A percentile compares a stretch with the other conserved stretches of the same genome.
Evolutionary conservation across 129 eudicot species (phyloP).

Genomic region (Chrysanthemum lavandulifolium): DNA sequence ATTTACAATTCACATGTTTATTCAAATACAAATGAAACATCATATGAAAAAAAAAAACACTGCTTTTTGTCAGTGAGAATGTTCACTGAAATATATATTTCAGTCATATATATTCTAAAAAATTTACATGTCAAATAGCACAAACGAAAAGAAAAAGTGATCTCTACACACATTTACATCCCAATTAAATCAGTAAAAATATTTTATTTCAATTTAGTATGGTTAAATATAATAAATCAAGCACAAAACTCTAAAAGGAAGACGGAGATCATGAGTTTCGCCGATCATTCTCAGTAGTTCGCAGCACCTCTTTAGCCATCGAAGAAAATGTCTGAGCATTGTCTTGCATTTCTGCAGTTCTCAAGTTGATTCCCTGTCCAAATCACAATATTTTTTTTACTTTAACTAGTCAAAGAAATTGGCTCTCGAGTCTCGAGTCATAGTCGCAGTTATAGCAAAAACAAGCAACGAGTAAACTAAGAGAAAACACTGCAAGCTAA

Average conservation of each 20-base stretch:
- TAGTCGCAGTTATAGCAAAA: too few relatives aligned
- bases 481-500: neutral
- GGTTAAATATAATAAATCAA: neutral
- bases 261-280: conserved; percentile 33
- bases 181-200: conserved; percentile 14
- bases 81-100: too few relatives aligned
- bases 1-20: too few relatives aligned
- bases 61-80: too few relatives aligned
- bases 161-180: conserved; percentile 27
- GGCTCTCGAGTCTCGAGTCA: too few relatives aligned
- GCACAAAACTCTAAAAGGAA: conserved; percentile 3
- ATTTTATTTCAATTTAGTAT: neutral
- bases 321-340: conserved; percentile 70
- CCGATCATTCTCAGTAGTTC: conserved; percentile 53
- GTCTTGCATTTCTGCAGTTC: conserved; percentile 82
- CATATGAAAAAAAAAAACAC: too few relatives aligned
- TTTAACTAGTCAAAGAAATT: too few relatives aligned
- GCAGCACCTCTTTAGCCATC: conserved; percentile 71
- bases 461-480: too few relatives aligned
- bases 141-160: conserved; percentile 17
- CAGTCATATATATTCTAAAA: too few relatives aligned
- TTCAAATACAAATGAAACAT: too few relatives aligned
- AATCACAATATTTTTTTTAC: conserved; percentile 3
- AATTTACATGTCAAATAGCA: too few relatives aligned
- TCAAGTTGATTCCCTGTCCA: conserved; percentile 68